These are phyloP conservation scores for Uronychia setigera DNA, from an alignment of 73 alveolate species.

Conservation along the genomic window DNA sequence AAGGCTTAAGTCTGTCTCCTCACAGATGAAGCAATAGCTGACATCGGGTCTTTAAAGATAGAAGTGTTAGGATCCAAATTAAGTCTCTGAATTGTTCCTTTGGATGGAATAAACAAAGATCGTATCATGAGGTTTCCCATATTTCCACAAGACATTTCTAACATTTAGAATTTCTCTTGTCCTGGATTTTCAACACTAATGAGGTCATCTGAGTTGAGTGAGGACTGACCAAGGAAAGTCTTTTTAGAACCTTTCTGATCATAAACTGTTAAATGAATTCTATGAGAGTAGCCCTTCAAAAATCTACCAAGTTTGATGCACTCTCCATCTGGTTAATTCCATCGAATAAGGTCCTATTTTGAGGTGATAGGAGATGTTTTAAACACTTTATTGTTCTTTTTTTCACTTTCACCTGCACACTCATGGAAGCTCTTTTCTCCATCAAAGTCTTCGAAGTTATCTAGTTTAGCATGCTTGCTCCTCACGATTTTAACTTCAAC, in stretches of 20 bases:
- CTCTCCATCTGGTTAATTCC: constrained; percentile 1
- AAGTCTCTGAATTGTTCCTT: constrained; percentile 15
- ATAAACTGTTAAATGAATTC: constrained; percentile 4
- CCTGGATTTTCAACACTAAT: constrained; percentile 40
- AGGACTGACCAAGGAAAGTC: constrained; percentile 4
- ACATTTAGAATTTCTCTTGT: constrained; percentile 4
- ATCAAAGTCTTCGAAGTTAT: not conserved
- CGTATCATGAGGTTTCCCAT: constrained; percentile 3
- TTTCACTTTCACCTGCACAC: not conserved
- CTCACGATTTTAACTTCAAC: not conserved
- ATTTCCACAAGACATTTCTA: constrained; percentile 1
- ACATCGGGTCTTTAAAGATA: not conserved
- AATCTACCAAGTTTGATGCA: not conserved
- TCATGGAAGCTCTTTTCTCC: not conserved
- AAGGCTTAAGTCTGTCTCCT: not conserved
- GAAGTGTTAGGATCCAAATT: constrained; percentile 7
- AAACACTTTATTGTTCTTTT: not conserved
- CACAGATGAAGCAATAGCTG: not conserved
- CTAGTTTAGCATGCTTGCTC: not conserved
- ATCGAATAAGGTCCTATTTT: not conserved
- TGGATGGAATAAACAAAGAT: constrained; percentile 8
- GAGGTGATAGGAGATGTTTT: not conserved
- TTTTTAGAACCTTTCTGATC: not conserved
- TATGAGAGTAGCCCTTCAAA: not conserved
- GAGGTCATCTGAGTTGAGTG: constrained; percentile 7